Conservation (phyloP, 345 rosid species). For the Mallotus nudiflorus region DNA sequence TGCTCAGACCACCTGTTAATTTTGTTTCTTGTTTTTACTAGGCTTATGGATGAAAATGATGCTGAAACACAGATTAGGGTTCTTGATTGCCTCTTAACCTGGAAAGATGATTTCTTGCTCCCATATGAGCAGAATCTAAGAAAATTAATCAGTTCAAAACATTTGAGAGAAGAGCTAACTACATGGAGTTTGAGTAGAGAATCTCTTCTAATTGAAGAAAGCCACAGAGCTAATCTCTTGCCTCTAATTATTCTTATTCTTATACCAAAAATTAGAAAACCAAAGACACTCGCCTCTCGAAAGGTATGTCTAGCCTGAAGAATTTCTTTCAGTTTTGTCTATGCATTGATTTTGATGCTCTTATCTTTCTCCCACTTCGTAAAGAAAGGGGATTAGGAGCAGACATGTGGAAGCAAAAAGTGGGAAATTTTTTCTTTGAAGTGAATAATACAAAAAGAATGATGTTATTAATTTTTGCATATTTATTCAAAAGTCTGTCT, state of each 20-base stretch:
- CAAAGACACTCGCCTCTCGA: slow-evolving; percentile 75
- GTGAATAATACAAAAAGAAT: background rate
- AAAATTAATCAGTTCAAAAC: slow-evolving; percentile 72
- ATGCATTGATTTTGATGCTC: background rate
- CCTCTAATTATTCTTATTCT: slow-evolving; percentile 67
- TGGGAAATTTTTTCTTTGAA: background rate
- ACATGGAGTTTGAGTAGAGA: slow-evolving; percentile 83
- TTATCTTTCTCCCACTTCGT: background rate
- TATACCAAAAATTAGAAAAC: slow-evolving; percentile 83
- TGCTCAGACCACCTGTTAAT: slow-evolving; percentile 1
- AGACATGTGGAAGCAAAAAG: background rate
- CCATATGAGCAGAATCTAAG: slow-evolving; percentile 72
- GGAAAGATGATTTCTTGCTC: slow-evolving; percentile 72
- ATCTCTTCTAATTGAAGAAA: slow-evolving; percentile 51
- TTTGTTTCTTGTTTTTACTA: slow-evolving; percentile 33
- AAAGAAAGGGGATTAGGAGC: background rate
- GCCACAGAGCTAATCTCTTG: slow-evolving; percentile 59
- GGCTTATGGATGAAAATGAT: slow-evolving; percentile 91
- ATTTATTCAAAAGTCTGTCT: too few species aligned
- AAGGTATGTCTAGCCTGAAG: slow-evolving; percentile 47
- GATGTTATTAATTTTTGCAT: background rate
- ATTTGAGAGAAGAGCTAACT: slow-evolving; percentile 75
- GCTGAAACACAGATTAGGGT: slow-evolving; percentile 72
- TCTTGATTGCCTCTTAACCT: slow-evolving; percentile 78
- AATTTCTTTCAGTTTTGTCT: background rate